Evolutionary conservation across 1,284 basidiomycete genomes (phyloP).

Genomic region (Ustilago tritici): DNA sequence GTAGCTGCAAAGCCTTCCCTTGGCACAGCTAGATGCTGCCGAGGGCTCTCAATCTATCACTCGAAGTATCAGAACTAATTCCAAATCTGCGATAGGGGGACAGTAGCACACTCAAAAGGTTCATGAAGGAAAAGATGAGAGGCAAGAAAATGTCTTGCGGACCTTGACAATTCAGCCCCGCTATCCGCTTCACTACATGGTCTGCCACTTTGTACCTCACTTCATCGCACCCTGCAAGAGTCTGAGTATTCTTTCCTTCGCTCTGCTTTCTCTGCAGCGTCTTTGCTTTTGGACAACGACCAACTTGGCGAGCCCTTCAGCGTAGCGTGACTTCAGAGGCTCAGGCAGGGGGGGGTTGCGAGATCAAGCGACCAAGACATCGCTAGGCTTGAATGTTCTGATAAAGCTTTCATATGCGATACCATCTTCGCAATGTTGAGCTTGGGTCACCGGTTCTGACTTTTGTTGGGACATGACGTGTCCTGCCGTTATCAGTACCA

Average conservation of each 20-base stretch:
- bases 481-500: not conserved
- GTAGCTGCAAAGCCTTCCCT: not conserved
- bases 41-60: not conserved
- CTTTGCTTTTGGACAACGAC: not conserved
- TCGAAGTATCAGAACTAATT: not conserved
- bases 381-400: not conserved
- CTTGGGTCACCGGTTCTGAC: not conserved
- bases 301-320: slow-evolving; percentile 8
- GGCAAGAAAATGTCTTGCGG: slow-evolving; percentile 18
- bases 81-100: not conserved
- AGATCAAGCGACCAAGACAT: not conserved
- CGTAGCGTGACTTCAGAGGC: slow-evolving; percentile 8
- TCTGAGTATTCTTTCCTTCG: not conserved
- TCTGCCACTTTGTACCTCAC: not conserved
- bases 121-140: not conserved
- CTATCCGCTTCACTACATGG: slow-evolving; percentile 10
- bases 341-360: too few relatives aligned
- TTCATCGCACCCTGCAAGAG: not conserved
- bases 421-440: not conserved
- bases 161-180: slow-evolving; percentile 22
- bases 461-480: not conserved
- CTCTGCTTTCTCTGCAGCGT: not conserved
- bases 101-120: too few relatives aligned
- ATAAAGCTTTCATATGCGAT: not conserved
- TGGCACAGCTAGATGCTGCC: not conserved